Base-by-base conservation (phyloP, 441 rosid species). In the Euphorbia corollata region DNA sequence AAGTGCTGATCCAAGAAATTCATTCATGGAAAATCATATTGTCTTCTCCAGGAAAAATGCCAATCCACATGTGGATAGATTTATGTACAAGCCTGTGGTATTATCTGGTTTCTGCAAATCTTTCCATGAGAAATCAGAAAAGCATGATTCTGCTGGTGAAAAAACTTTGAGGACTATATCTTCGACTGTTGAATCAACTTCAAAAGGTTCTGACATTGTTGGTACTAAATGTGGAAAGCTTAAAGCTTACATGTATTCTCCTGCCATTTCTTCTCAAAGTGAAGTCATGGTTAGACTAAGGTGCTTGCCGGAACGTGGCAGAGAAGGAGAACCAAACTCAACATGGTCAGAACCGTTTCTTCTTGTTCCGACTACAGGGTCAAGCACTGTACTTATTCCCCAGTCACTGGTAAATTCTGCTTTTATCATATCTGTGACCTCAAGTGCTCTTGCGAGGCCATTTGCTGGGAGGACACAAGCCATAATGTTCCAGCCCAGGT, bases 221-320 rank as follows among this genome's bases (percentile, higher is more conserved):
- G 84, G 77, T 62, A 70, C 80, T 71, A 84, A 68, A 43, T 74
- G 47, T 71, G 79, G 80, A 73, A 86, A 80, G 85, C 92, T 84
- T 65, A 87, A 79, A 79, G 87, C 92, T 45, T 84, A 82, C 83
- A 86, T 90, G 75, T 91, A 83, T 78, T 87, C 93, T 73, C 97
- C 94, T 45, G 80, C 83, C 50, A 71, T 79, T 75, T 83, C 90
- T 69, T 74, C 77, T 38, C 72, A 71, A 30, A 75, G 75, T 79
- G 96, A 88, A 74, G 75, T 80, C 54, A 75, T 75, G 74, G 96
- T 94, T 64, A 78, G 85, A 72, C 67, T 89, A 56, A 78, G 80
- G 79, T 76, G 73, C 78, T 67, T 74, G 56, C 82, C 82, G 69
- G 86, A 79, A 68, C 73, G 41, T 79, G 79, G 67, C 59, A 75